Percentiles rank a stretch among this genome's conserved stretches.
These are phyloP conservation scores for Gaertneriomyces semiglobifer DNA, from an alignment of 192 early-diverging fungal genomes.

Conservation along the genomic window DNA sequence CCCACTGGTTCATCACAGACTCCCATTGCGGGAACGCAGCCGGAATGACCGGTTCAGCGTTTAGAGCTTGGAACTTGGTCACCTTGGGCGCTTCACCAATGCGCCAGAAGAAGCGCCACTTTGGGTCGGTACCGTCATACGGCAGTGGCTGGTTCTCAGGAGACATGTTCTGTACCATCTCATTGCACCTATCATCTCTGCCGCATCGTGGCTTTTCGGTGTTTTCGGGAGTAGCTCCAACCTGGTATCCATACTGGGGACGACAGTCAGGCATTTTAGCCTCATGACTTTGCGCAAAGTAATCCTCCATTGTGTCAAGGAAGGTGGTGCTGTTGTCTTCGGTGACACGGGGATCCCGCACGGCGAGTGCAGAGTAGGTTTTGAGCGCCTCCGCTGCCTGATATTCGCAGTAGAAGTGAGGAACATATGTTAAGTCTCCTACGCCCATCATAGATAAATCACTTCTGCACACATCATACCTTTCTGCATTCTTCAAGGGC, in stretches of 20 bases:
- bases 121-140: slow-evolving; percentile 59
- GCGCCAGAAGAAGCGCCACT: slow-evolving; percentile 73
- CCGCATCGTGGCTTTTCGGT: slow-evolving; percentile 66
- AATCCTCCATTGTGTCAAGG: slow-evolving; percentile 67
- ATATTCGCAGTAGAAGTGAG: background rate
- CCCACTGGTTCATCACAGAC: slow-evolving; percentile 62
- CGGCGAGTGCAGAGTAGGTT: slow-evolving; percentile 59
- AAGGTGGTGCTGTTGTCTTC: slow-evolving; percentile 47
- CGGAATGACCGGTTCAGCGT: slow-evolving; percentile 63
- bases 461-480: slow-evolving; percentile 17
- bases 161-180: slow-evolving; percentile 54
- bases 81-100: slow-evolving; percentile 52
- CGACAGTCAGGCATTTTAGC: slow-evolving; percentile 62
- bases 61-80: slow-evolving; percentile 60
- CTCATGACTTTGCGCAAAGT: slow-evolving; percentile 61
- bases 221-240: slow-evolving; percentile 63
- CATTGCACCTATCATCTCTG: slow-evolving; percentile 54
- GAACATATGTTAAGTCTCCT: background rate
- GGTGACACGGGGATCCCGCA: slow-evolving; percentile 66
- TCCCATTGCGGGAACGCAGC: slow-evolving; percentile 67
- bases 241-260: slow-evolving; percentile 53
- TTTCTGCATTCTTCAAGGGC: slow-evolving; percentile 56
- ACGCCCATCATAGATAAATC: too few species aligned
- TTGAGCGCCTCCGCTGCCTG: slow-evolving; percentile 60
- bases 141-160: slow-evolving; percentile 54